Evolutionary conservation across 2,329 filamentous ascomycete genomes (phyloP), one percentile per base, ranked within the genome.

Genomic region (Tympanopsis confertula): DNA sequence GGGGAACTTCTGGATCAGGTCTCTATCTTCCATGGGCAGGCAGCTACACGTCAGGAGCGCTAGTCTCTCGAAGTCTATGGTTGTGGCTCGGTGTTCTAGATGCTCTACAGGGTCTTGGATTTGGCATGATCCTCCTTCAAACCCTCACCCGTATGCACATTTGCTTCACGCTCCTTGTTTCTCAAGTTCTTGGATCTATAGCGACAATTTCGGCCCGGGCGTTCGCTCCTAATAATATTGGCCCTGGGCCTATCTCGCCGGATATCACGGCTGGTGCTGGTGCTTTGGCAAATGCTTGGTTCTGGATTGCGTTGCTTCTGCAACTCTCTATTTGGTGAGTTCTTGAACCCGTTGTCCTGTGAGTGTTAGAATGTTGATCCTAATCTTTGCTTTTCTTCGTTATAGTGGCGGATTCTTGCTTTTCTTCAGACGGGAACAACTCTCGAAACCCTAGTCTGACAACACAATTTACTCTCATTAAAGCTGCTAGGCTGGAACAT

Each of bases 61-160:
- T 81, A 1, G 54, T 74, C 5, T 71, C 71, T 2, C 63, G 77
- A 30, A 58, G 62, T 39, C 55, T 81, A 4, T 82, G 78, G 77
- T 62, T 82, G 10, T 82, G 77, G 76, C 66, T 82, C 0, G 78
- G 78, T 29, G 65, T 80, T 4, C 60, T 82, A 7, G 78, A 82
- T 46, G 66, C 72, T 7, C 57, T 82, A 5, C 78, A 82, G 51
- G 74, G 75, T 28, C 69, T 81, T 2, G 78, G 78, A 2, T 70
- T 82, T 39, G 78, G 78, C 38, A 82, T 81, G 75, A 73, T 82
- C 37, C 59, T 82, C 4, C 55, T 82, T 30, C 74, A 78, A 50
- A 81, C 76, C 1, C 55, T 79, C 45, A 81, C 77, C 1, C 61
- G 78, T 15, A 66, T 78, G 51, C 78, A 82, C 48, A 75, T 81